Evolutionary conservation across 73 alveolate species (phyloP).

Genomic region (Paraurostyla sp.): DNA sequence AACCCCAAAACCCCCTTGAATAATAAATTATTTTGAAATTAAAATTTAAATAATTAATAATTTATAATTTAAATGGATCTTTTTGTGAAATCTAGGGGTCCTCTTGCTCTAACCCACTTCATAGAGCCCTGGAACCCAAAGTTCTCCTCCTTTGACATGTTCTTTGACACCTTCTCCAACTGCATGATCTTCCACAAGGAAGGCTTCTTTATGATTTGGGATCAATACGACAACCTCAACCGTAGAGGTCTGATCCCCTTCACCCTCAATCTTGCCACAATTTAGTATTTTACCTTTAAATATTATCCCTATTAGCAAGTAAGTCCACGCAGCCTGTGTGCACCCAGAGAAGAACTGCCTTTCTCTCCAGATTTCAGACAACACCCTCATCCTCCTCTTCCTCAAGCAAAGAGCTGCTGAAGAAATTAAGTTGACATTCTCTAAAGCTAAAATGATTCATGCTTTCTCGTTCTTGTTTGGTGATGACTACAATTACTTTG

Average conservation of each 20-base stretch:
- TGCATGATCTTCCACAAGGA: conserved; percentile 48
- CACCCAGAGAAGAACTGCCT: conserved; percentile 58
- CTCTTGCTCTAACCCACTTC: conserved; percentile 44
- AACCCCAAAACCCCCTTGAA: too few species aligned
- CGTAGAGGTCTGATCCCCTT: conserved; percentile 5
- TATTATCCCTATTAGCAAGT: too few species aligned
- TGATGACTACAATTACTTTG: conserved; percentile 60
- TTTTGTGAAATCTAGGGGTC: conserved; percentile 36
- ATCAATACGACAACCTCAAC: not conserved
- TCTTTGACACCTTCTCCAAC: conserved; percentile 62
- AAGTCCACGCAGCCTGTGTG: conserved; percentile 35
- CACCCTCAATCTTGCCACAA: conserved; percentile 47
- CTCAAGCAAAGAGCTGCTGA: conserved; percentile 59
- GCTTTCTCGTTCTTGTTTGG: conserved; percentile 45
- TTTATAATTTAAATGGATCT: conserved; percentile 30
- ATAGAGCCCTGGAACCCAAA: conserved; percentile 2
- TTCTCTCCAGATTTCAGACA: conserved; percentile 8
- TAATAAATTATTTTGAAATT: too few species aligned
- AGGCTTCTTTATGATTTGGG: conserved; percentile 59
- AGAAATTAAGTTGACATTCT: conserved; percentile 52
- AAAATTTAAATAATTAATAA: not conserved
- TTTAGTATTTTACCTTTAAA: conserved; percentile 18
- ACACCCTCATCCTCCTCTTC: conserved; percentile 49
- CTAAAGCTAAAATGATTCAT: conserved; percentile 55
- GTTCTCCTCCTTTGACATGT: conserved; percentile 35